These are phyloP conservation scores for Sanghuangporus weigelae DNA, from an alignment of 1,284 basidiomycete genomes.

Conservation along the genomic window DNA sequence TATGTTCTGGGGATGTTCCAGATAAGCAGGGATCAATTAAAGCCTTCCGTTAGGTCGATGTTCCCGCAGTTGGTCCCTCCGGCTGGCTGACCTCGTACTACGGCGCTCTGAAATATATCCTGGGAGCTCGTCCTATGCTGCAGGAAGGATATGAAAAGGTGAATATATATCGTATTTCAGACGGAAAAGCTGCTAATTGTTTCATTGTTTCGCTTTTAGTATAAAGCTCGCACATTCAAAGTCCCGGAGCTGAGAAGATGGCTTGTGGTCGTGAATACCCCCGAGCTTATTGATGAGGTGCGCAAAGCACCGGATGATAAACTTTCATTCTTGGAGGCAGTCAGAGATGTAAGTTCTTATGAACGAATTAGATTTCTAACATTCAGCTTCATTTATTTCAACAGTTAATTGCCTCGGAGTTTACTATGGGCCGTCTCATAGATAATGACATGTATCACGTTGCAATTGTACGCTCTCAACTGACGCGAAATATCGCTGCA, in stretches of 20 bases:
- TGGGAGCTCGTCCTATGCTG: conserved; percentile 1
- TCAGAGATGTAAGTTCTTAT: conserved; percentile 24
- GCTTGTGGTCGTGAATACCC: conserved; percentile 29
- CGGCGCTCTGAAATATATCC: conserved; percentile 8
- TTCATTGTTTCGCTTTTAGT: not conserved
- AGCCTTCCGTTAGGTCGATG: not conserved
- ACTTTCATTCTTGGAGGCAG: conserved; percentile 28
- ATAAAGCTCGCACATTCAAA: conserved; percentile 27
- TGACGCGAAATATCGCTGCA: conserved; percentile 23
- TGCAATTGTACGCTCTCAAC: conserved; percentile 21
- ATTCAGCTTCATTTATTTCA: not conserved
- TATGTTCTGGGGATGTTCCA: not conserved
- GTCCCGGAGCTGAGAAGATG: conserved; percentile 28
- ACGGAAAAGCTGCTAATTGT: not conserved
- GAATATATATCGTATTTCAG: not conserved
- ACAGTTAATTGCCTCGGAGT: not conserved
- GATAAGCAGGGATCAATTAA: too few species aligned
- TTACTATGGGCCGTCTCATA: not conserved
- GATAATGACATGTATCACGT: conserved; percentile 21
- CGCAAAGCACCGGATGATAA: conserved; percentile 29
- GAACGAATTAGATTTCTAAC: not conserved
- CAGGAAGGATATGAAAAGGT: conserved; percentile 14
- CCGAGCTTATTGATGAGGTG: conserved; percentile 32
- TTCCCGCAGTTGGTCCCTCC: conserved; percentile 14
- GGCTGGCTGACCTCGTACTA: conserved; percentile 10